Evolutionary conservation across 2,329 filamentous ascomycete species (phyloP), one percentile per base, ranked within the genome.

Genomic region (Elsinoe perseae): DNA sequence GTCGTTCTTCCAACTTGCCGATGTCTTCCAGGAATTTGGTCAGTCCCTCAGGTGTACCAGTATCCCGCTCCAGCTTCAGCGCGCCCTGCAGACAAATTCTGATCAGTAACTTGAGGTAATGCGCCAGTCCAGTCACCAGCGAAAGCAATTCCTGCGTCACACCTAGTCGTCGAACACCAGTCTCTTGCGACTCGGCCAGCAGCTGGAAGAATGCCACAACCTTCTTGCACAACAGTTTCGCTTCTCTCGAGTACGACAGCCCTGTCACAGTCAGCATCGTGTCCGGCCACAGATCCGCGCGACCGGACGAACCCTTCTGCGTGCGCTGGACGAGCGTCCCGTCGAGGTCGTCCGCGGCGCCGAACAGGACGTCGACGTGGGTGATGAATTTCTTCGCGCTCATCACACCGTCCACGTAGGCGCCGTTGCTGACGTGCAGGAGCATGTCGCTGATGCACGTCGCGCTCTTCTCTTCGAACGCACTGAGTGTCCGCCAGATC

Each of bases 401-500:
- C 66, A 96, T 80, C 36, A 98, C 90, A 18, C 93, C 93, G 67
- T 97, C 92, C 58, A 96, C 81, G 69, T 97, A 97, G 20, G 89
- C 89, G 32, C 92, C 93, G 69, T 98, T 98, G 77, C 92, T 97
- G 60, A 98, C 93, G 70, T 98, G 92, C 57, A 98, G 77, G 48
- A 98, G 83, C 93, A 98, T 98, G 69, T 98, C 93, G 10, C 93
- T 97, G 63, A 98, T 98, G 74, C 93, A 97, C 10, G 92, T 93
- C 3, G 93, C 93, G 2, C 92, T 96, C 4, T 92, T 95, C 70
- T 98, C 93, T 71, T 98, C 93, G 66, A 97, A 98, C 1, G 89
- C 89, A 7, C 93, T 97, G 9, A 98, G 77, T 3, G 95, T 93
- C 69, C 93, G 96, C 93, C 93, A 98, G 65, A 98, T 98, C 65